Evolutionary conservation across 140 eudicot genomes (phyloP), one percentile per base, ranked within the genome.

Genomic region (Eryngium alpinum): DNA sequence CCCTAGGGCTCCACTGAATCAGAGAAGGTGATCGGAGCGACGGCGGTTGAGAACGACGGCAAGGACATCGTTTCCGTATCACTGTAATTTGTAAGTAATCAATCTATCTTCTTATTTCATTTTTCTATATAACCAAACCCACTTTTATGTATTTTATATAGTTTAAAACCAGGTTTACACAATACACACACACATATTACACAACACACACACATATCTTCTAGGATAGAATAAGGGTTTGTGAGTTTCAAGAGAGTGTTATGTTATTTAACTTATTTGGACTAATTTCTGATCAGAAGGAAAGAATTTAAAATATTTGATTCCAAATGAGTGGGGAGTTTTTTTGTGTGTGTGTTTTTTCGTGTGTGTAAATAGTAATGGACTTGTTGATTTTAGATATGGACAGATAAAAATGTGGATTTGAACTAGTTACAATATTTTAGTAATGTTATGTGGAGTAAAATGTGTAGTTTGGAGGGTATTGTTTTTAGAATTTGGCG

Each of bases 1-100:
- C 31, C 59, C 59, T 74, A 74, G 78, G 78, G 78, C 18, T 44
- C 78, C 78, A 43, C 33, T 73, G 22, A 22, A 46, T 12, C 19
- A 1, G 14, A 73, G 56, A 22, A 34, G 19, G 22, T 14, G 59
- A n/a, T n/a, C 11, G 33, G 19, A 5, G 32, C 57, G 24, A 43
- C 56, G 56, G 77, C 4, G 31, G 56, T 10, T 21, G 18, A 24
- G 46, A n/a, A 43, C 77, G 57, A 73, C 57, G 32, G 17, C 57
- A 5, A 27, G 1, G 25, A 27, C 33, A 28, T 66, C 33, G 27
- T 9, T 70, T 21, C 21, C 18, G 19, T 19, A 13, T 1, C 76
- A 27, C 27, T 71, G 16, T 71, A 33, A 19, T 71, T 12, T 32
- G 75, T 70, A 24, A 70, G 25, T 32, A 13, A 1, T 28, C 38